phyloP scores from a whole-genome alignment of 1,284 basidiomycete genomes.

The Lentinula novae-zelandiae region DNA sequence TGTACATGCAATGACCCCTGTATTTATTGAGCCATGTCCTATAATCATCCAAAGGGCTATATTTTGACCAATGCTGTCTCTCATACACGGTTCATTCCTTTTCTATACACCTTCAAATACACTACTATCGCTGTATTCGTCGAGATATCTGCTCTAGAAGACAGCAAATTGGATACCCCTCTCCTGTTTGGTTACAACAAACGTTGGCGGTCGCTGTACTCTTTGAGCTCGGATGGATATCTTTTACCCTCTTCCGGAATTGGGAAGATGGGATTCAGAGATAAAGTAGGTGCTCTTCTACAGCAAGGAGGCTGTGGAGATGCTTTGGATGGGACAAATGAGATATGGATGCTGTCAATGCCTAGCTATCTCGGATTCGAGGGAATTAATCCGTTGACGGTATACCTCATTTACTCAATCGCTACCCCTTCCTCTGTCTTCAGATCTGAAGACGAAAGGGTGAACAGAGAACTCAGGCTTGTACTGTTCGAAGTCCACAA shows the following conservation, averaged over 20 bases:
- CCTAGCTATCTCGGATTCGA: slow-evolving; percentile 66
- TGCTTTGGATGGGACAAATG: slow-evolving; percentile 29
- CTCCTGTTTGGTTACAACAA: slow-evolving; percentile 52
- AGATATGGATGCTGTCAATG: slow-evolving; percentile 75
- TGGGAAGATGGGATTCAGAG: slow-evolving; percentile 25
- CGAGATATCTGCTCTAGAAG: slow-evolving; percentile 57
- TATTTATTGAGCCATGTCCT: neutral
- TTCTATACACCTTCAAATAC: slow-evolving; percentile 61
- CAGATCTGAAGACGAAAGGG: too few species aligned
- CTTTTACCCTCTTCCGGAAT: slow-evolving; percentile 28
- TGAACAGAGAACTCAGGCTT: slow-evolving; percentile 38
- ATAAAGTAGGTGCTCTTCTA: slow-evolving; percentile 39
- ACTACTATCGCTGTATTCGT: slow-evolving; percentile 60
- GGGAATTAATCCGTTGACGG: slow-evolving; percentile 74
- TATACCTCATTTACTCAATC: slow-evolving; percentile 62
- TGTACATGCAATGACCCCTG: neutral
- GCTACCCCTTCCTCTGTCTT: neutral
- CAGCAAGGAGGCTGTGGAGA: slow-evolving; percentile 24
- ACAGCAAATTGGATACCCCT: slow-evolving; percentile 42
- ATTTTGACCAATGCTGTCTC: slow-evolving; percentile 51
- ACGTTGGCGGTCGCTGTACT: slow-evolving; percentile 39
- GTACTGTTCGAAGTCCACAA: slow-evolving; percentile 66
- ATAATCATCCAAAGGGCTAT: slow-evolving; percentile 30
- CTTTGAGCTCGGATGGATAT: slow-evolving; percentile 46
- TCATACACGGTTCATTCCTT: slow-evolving; percentile 59